Evolutionary conservation across 352 stramenopile species (phyloP).

Genomic region (Phytophthora ohioensis): DNA sequence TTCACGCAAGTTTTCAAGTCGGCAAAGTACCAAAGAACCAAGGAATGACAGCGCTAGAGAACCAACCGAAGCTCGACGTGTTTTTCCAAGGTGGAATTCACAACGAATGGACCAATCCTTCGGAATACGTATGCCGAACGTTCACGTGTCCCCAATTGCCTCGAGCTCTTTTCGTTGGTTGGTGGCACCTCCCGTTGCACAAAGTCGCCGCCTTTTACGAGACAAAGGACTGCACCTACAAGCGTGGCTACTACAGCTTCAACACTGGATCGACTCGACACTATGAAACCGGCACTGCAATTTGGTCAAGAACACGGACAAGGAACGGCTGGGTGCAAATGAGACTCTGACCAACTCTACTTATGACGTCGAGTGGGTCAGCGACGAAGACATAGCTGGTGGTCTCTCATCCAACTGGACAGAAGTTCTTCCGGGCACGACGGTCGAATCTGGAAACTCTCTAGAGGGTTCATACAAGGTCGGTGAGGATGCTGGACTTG

Average conservation of each 20-base stretch:
- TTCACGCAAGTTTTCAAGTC: background rate
- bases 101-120: slow-evolving; percentile 5
- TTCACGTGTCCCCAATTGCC: slow-evolving; percentile 9
- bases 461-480: background rate
- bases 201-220: slow-evolving; percentile 25
- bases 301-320: background rate
- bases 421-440: slow-evolving; percentile 1
- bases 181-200: slow-evolving; percentile 14
- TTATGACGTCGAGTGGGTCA: slow-evolving; percentile 1
- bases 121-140: slow-evolving; percentile 1
- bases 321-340: background rate
- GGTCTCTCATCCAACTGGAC: slow-evolving; percentile 17
- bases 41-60: background rate
- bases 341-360: background rate
- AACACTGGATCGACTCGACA: background rate
- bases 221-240: slow-evolving; percentile 16
- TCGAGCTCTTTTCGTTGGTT: background rate
- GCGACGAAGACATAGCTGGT: background rate
- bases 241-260: slow-evolving; percentile 4
- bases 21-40: background rate
- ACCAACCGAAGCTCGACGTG: background rate
- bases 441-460: background rate
- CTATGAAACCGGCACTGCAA: background rate
- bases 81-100: slow-evolving; percentile 1
- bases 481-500: too few species aligned